Conservation (phyloP, 345 rosid species). For the Mercurialis annua region DNA sequence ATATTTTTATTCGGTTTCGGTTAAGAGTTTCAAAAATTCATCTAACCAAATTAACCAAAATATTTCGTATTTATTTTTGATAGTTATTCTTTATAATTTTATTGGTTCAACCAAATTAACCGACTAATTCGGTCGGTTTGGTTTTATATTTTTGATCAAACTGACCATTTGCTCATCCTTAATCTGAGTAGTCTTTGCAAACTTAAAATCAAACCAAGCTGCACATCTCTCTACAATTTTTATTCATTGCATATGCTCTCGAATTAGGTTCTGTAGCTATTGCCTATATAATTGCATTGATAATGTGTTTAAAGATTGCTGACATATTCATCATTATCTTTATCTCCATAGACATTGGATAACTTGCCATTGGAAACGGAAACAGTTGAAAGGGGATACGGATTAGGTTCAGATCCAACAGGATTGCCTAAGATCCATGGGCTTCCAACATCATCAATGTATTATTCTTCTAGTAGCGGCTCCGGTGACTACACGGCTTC, state of each 20-base stretch:
- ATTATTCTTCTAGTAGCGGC: constrained; percentile 47
- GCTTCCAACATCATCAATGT: constrained; percentile 58
- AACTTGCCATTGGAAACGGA: constrained; percentile 93
- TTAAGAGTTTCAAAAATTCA: too few species aligned
- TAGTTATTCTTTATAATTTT: too few species aligned
- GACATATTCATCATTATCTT: background rate
- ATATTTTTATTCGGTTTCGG: too few species aligned
- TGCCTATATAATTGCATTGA: background rate
- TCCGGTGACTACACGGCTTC: constrained; percentile 51
- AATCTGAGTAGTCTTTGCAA: background rate
- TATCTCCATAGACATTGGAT: constrained; percentile 64
- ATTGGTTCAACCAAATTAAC: too few species aligned
- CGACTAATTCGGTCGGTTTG: too few species aligned
- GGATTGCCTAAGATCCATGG: constrained; percentile 82
- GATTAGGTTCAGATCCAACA: constrained; percentile 56
- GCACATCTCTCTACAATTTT: background rate
- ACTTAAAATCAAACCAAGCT: background rate
- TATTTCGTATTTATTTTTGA: too few species aligned
- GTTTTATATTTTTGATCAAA: too few species aligned
- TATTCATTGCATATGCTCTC: background rate
- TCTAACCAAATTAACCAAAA: too few species aligned
- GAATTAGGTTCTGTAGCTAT: background rate
- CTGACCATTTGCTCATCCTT: too few species aligned
- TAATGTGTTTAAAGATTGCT: background rate
- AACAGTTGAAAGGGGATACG: constrained; percentile 78